Base-by-base conservation (phyloP, 768 basidiomycete genomes). In the Lactarius deliciosus region DNA sequence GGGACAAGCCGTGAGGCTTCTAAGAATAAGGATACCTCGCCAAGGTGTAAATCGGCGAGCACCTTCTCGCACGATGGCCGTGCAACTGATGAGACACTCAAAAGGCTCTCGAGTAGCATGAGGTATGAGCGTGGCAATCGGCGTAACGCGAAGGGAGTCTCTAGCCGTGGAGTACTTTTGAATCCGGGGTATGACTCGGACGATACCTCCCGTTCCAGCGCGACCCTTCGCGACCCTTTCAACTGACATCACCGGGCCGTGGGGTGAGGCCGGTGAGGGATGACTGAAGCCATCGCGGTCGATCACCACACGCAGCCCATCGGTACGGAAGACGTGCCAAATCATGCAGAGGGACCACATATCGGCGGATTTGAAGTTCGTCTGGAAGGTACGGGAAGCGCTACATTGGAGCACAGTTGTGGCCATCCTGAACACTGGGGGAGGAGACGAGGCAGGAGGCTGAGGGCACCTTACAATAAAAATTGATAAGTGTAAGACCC, bases 291-390 rank as follows among this genome's bases (percentile, higher is more conserved):
- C 62, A 54, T 60, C 45, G 36, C 16, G 53, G 62, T 2, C 80
- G 83, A 63, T 85, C 86, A 0, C 84, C 85, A 47, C 82, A 83
- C 1, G 86, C 79, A 1, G 90, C 87, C 69, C 92, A 87, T 20
- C 81, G 82, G 73, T 94, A 98, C 0, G 96, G 95, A 22, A 96
- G 77, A 40, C 85, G 85, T 78, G 88, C 20, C 98, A 81, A 63
- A 98, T 92, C 90, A 98, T 94, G 69, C 96, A 95, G 18, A 98
- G 81, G 7, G 92, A 93, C 96, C 96, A 98, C 88, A 97, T 94
- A 74, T 98, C 96, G 5, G 30, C 30, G 30, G 91, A 85, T 73
- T 95, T 95, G 0, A 93, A 92, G 72, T 92, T 89, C 2, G 93
- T 82, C 56, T 90, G 81, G 10, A 91, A 84, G 25, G 82, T 0